Evolutionary conservation across 805 yeast species (phyloP), one percentile per base, ranked within the genome.

Genomic region (Starmerella sp.): DNA sequence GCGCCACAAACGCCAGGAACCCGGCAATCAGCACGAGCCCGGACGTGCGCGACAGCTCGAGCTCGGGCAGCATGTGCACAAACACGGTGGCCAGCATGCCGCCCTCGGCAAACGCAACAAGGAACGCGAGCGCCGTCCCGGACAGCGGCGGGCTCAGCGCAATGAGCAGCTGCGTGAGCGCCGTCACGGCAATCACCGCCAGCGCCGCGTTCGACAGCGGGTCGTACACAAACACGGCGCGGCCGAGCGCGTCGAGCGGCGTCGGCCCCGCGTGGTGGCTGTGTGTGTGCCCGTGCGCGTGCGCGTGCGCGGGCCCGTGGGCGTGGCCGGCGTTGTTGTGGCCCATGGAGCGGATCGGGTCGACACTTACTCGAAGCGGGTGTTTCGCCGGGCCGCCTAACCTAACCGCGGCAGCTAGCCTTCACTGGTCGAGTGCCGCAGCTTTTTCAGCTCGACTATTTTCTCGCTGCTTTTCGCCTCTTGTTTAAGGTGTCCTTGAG

Each of bases 41-140:
- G 8, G 78, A 63, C 3, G 76, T 61, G 29, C 74, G 70, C 55
- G 76, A 76, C 58, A 36, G 44, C 17, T 78, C 81, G 51, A 78
- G 78, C 31, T 77, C 63, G 3, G 93, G 93, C 48, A 85, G 67
- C 56, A 85, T 64, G 66, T 85, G 93, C 45, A 84, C 66, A 58
- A 85, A 82, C 1, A 84, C 80, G 65, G 84, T 91, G 46, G 91
- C 91, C 37, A 85, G 68, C 39, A 85, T 70, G 1, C 90, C 86
- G 46, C 93, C 93, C 48, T 81, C 76, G 13, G 91, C 90, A 69
- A 85, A 84, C 46, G 86, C 73, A 1, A 84, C 86, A 54, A 84
- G 67, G 30, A 77, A 65, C 9, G 80, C 72, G 38, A 83, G 68
- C 35, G 74, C 69, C 2, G 77, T 67, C 0, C 82, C 79, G 48